A percentile compares a stretch with the other conserved stretches of the same genome.
phyloP scores from a whole-genome alignment of 148 eudicot species.

The Camellia lanceoleosa region DNA sequence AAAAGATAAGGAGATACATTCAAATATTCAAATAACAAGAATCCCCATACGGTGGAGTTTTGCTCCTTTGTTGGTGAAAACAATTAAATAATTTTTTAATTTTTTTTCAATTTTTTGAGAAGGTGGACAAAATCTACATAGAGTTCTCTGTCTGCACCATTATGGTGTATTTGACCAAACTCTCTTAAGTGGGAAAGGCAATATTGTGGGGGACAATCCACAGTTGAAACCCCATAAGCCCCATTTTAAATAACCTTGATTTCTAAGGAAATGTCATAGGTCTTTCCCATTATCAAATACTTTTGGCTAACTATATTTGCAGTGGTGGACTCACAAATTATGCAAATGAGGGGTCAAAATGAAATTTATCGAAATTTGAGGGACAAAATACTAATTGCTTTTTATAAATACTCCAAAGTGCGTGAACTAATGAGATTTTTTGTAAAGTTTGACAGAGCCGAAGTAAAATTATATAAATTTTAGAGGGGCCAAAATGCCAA shows the following conservation, averaged over 20 bases:
- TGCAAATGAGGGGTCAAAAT: no score
- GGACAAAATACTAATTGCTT: no score
- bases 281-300: not conserved
- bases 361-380: no score
- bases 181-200: not conserved
- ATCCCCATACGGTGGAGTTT: slow-evolving; percentile 7
- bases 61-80: slow-evolving; percentile 1
- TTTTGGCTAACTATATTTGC: not conserved
- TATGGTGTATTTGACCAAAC: not conserved
- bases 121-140: not conserved
- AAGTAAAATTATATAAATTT: no score
- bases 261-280: not conserved
- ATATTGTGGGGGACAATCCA: not conserved
- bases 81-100: not conserved
- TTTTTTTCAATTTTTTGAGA: not conserved
- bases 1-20: not conserved
- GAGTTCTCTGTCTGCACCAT: not conserved
- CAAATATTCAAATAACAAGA: not conserved
- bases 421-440: no score
- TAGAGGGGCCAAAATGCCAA: no score
- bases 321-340: no score
- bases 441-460: no score
- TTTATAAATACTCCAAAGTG: no score
- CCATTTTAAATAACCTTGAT: not conserved
- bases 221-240: slow-evolving; percentile 1